Conservation (phyloP, 768 basidiomycete species). For the Floccularia luteovirens region DNA sequence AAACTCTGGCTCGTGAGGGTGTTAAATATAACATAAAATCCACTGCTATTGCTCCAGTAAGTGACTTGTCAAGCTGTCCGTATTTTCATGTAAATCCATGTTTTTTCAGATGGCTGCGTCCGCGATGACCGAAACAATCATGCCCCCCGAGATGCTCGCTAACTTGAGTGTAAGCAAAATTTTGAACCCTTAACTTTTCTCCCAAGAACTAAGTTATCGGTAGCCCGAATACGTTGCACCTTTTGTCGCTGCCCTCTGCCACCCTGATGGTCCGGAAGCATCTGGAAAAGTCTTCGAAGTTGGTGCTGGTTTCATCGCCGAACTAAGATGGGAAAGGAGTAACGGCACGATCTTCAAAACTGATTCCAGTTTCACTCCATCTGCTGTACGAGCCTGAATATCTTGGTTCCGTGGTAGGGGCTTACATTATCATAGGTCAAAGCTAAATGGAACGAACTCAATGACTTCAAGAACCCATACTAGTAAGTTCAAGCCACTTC, state of each 20-base stretch:
- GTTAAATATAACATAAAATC: conserved; percentile 86
- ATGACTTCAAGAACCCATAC: conserved; percentile 66
- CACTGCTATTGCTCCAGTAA: conserved; percentile 83
- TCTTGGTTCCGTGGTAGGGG: neutral
- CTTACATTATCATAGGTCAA: conserved; percentile 47
- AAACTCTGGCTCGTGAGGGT: conserved; percentile 89
- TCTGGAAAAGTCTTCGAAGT: conserved; percentile 85
- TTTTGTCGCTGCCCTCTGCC: conserved; percentile 80
- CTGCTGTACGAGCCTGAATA: conserved; percentile 49
- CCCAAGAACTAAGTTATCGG: neutral
- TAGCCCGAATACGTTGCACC: conserved; percentile 92
- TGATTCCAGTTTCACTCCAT: conserved; percentile 87
- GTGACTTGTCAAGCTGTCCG: conserved; percentile 14
- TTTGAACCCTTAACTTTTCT: neutral
- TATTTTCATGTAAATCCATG: neutral
- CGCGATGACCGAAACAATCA: conserved; percentile 90
- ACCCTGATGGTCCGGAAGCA: conserved; percentile 76
- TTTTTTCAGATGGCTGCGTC: conserved; percentile 79
- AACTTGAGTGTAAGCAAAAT: conserved; percentile 56
- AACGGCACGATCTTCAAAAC: conserved; percentile 85
- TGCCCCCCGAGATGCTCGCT: conserved; percentile 92
- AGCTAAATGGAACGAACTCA: conserved; percentile 74
- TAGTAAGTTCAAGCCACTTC: conserved; percentile 37
- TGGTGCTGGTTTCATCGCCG: conserved; percentile 87
- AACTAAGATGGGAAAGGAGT: conserved; percentile 91